phyloP scores from a whole-genome alignment of 495 filamentous ascomycete species.

The Xylaria cubensis region DNA sequence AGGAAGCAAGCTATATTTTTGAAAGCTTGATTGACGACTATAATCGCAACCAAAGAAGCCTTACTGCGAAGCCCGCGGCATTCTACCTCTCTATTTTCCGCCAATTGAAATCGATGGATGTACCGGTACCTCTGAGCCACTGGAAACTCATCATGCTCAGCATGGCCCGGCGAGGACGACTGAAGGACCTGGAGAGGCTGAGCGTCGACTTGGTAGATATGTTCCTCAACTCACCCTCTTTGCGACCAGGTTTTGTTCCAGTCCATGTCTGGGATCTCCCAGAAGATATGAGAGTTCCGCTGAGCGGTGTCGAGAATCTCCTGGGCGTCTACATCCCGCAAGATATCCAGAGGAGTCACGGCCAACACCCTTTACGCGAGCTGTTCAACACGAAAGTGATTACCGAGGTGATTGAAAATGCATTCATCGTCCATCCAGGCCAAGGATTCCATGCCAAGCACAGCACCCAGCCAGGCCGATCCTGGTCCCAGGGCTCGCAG shows the following conservation, averaged over 20 bases:
- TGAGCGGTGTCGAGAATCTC: conserved; percentile 34
- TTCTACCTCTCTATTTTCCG: conserved; percentile 39
- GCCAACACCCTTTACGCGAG: conserved; percentile 40
- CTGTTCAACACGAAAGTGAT: conserved; percentile 41
- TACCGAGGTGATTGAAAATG: conserved; percentile 38
- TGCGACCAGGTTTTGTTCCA: conserved; percentile 32
- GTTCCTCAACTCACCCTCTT: conserved; percentile 30
- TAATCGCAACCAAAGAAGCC: conserved; percentile 22
- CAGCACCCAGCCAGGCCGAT: neutral
- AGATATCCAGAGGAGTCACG: conserved; percentile 30
- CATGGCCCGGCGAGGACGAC: conserved; percentile 37
- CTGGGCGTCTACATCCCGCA: conserved; percentile 38
- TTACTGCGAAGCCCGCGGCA: conserved; percentile 20
- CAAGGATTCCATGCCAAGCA: conserved; percentile 9
- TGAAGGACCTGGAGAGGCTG: conserved; percentile 42
- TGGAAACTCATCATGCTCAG: conserved; percentile 41
- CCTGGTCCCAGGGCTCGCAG: conserved; percentile 25
- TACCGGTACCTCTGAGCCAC: conserved; percentile 35
- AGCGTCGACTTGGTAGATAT: conserved; percentile 37
- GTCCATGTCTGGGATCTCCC: conserved; percentile 44
- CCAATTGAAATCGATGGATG: conserved; percentile 38
- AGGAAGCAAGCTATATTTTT: conserved; percentile 32
- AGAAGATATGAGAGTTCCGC: conserved; percentile 32
- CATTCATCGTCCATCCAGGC: conserved; percentile 32
- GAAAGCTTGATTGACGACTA: conserved; percentile 33